Evolutionary conservation across 2,329 filamentous ascomycete species (phyloP), one percentile per base, ranked within the genome.

Genomic region (Talaromyces sp.): DNA sequence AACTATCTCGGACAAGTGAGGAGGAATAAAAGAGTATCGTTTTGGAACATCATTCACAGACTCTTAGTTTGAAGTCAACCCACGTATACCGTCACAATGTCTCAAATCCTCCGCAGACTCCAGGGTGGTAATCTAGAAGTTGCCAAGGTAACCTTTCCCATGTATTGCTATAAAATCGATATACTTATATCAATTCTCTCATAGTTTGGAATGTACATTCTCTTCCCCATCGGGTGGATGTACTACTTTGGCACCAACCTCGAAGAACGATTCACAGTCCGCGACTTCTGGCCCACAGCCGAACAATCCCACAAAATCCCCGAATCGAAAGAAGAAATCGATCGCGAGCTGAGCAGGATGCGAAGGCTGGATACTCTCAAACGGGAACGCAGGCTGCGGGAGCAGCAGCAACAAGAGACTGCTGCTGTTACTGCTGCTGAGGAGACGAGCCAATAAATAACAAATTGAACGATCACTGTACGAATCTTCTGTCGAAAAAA

Each of bases 241-340:
- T 98, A 96, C 84, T 99, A 99, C 82, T 99, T 98, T 77, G 95
- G 95, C 74, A 96, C 93, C 61, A 99, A 99, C 77, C 91, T 99
- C 73, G 95, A 99, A 78, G 85, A 89, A 67, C 89, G 92, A 66
- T 99, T 99, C 82, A 80, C 85, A 55, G 91, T 98, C 1, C 88
- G 90, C 25, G 90, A 89, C 62, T 99, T 99, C 82, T 99, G 95
- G 95, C 95, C 95, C 30, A 91, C 88, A 71, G 82, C 77, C 9
- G 76, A 78, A 63, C 78, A 81, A 64, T 82, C 81, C 65, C 80
- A 83, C 65, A 77, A 76, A 58, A 82, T 84, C n/a, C 81, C 82
- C 0, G 68, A 79, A 22, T 80, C 83, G 52, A 81, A 78, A 13
- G 80, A 82, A 28, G 78, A 82, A 59, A 95, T 99, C 71, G 84